Evolutionary conservation across 176 grass and related monocot species (phyloP).

Genomic region (Raddia guianensis): DNA sequence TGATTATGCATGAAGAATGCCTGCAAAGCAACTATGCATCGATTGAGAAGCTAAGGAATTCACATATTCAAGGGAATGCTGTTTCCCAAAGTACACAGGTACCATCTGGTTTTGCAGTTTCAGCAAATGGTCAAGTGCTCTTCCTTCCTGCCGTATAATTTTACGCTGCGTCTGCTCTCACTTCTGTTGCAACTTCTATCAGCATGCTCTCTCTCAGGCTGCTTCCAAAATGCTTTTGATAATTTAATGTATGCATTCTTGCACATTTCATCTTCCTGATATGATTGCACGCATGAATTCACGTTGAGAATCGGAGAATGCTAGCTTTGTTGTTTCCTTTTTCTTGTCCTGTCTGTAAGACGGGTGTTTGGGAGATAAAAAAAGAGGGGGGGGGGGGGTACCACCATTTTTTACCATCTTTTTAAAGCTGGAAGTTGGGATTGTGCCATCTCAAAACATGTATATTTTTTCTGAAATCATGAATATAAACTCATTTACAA

Average conservation of each 20-base stretch:
- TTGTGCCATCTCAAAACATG: not conserved
- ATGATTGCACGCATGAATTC: not conserved
- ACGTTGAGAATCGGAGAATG: not conserved
- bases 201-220: not conserved
- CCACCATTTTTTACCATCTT: not conserved
- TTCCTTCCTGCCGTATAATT: not conserved
- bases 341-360: not conserved
- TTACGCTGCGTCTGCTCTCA: not conserved
- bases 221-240: slow-evolving; percentile 27
- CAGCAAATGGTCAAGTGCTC: slow-evolving; percentile 1
- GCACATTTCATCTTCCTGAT: not conserved
- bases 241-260: slow-evolving; percentile 11
- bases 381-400: not conserved
- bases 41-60: slow-evolving; percentile 66
- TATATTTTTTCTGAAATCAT: not conserved
- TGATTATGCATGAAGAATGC: slow-evolving; percentile 86
- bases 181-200: slow-evolving; percentile 23
- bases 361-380: too few species aligned
- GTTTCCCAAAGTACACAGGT: slow-evolving; percentile 83
- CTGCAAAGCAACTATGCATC: slow-evolving; percentile 62
- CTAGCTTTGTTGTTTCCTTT: not conserved
- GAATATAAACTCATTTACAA: not conserved
- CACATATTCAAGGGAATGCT: slow-evolving; percentile 46
- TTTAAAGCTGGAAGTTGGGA: not conserved
- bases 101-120: slow-evolving; percentile 8